These are phyloP conservation scores for Ganoderma sinense DNA, from an alignment of 1,284 basidiomycete species.

Conservation along the genomic window DNA sequence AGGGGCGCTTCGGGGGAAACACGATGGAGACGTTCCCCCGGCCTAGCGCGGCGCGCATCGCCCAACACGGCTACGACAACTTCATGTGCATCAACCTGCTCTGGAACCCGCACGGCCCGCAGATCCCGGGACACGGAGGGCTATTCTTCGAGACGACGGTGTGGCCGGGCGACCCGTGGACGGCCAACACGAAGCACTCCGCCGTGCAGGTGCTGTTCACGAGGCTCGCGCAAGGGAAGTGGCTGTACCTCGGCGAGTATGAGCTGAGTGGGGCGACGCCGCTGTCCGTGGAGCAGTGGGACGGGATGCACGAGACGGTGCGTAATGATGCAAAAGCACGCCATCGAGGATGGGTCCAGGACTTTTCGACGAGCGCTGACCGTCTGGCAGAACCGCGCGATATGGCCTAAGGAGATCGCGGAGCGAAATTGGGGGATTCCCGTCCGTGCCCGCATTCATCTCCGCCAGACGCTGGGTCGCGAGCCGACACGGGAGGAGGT, in stretches of 20 bases:
- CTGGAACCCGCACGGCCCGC: constrained; percentile 46
- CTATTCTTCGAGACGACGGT: constrained; percentile 38
- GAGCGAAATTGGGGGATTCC: constrained; percentile 32
- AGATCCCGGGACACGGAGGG: constrained; percentile 45
- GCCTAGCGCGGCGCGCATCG: constrained; percentile 33
- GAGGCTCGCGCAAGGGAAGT: constrained; percentile 27
- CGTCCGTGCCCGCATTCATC: constrained; percentile 28
- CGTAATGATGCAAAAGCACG: neutral
- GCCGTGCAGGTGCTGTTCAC: constrained; percentile 26
- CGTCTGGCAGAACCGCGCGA: constrained; percentile 21
- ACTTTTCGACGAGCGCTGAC: no score
- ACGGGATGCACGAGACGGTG: constrained; percentile 19
- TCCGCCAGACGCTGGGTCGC: constrained; percentile 29
- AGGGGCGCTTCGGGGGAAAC: constrained; percentile 44
- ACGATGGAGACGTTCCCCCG: constrained; percentile 40
- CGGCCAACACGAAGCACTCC: constrained; percentile 8
- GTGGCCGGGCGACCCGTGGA: constrained; percentile 19
- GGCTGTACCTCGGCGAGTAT: constrained; percentile 48
- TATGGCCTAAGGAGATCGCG: constrained; percentile 28
- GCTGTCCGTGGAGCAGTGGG: constrained; percentile 44
- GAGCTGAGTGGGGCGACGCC: constrained; percentile 28
- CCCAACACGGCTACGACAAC: constrained; percentile 38
- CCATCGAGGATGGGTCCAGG: no score
- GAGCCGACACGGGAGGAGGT: constrained; percentile 34
- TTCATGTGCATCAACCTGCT: constrained; percentile 46